phyloP scores from a whole-genome alignment of 148 eudicot genomes.

The Rhododendron kiyosumense region DNA sequence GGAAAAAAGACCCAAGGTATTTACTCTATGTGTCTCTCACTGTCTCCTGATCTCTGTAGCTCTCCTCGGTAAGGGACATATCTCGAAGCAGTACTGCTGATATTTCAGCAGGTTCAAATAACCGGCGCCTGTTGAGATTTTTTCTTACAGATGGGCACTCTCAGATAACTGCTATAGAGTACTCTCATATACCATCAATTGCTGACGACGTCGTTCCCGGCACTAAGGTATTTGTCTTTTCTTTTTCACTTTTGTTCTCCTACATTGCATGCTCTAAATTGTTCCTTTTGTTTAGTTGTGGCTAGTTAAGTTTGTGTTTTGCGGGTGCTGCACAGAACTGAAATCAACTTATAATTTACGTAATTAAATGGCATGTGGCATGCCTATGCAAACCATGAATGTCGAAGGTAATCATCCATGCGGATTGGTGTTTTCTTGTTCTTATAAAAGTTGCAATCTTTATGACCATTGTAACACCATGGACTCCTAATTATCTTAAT shows the following conservation, averaged over 20 bases:
- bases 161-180: conserved; percentile 80
- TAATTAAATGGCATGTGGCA: neutral
- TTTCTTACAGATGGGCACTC: conserved; percentile 76
- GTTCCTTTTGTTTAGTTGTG: neutral
- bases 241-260: neutral
- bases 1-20: neutral
- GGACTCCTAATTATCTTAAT: no score
- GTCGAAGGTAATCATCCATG: neutral
- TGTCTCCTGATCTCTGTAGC: conserved; percentile 27
- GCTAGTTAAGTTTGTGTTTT: neutral
- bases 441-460: neutral
- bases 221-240: conserved; percentile 55
- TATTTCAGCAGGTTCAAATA: conserved; percentile 39
- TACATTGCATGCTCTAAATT: neutral
- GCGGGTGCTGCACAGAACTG: neutral
- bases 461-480: no score
- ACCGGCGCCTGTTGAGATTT: conserved; percentile 59
- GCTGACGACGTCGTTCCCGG: conserved; percentile 76
- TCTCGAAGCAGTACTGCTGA: conserved; percentile 53
- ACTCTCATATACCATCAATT: conserved; percentile 53
- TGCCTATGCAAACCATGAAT: neutral
- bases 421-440: neutral
- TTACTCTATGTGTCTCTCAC: neutral
- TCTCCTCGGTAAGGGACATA: conserved; percentile 69
- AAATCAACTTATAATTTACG: neutral